These are phyloP conservation scores for Sindora glabra DNA, from an alignment of 306 rosid species.

Conservation along the genomic window DNA sequence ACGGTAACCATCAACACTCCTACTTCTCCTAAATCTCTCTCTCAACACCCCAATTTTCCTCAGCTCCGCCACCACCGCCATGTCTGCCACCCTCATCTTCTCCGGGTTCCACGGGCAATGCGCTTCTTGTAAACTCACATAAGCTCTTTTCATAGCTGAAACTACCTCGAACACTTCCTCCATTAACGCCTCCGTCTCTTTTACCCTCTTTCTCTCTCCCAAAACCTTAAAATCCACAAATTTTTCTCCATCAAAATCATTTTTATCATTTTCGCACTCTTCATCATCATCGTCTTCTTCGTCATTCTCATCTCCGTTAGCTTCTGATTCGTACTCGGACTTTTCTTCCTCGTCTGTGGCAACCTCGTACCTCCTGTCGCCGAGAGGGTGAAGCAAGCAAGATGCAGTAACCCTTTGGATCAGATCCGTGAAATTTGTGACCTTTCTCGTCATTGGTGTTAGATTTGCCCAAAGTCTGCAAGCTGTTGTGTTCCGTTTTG, in stretches of 20 bases:
- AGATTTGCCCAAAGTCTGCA: constrained; percentile 17
- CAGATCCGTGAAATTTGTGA: constrained; percentile 82
- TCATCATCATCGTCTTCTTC: constrained; percentile 1
- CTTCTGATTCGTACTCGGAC: constrained; percentile 33
- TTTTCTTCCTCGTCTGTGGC: constrained; percentile 19
- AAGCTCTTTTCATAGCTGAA: constrained; percentile 74
- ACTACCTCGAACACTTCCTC: constrained; percentile 74
- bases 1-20: constrained; percentile 9
- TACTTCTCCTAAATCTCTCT: constrained; percentile 55
- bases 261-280: not conserved
- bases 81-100: constrained; percentile 74
- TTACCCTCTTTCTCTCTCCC: constrained; percentile 31
- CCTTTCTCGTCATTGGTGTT: constrained; percentile 64
- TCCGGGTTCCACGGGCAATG: constrained; percentile 94
- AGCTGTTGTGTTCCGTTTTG: not conserved
- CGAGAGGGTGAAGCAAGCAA: constrained; percentile 89
- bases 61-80: constrained; percentile 74
- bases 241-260: constrained; percentile 9
- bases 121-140: constrained; percentile 64
- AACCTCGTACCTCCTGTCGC: constrained; percentile 21
- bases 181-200: constrained; percentile 68
- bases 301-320: constrained; percentile 15
- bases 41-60: constrained; percentile 63
- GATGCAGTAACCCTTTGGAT: constrained; percentile 86
- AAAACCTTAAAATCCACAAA: constrained; percentile 10